A percentile compares a stretch with the other conserved stretches of the same genome.
Conservation (phyloP, 2,329 filamentous ascomycete genomes). For the Fusarium oxysporum region DNA sequence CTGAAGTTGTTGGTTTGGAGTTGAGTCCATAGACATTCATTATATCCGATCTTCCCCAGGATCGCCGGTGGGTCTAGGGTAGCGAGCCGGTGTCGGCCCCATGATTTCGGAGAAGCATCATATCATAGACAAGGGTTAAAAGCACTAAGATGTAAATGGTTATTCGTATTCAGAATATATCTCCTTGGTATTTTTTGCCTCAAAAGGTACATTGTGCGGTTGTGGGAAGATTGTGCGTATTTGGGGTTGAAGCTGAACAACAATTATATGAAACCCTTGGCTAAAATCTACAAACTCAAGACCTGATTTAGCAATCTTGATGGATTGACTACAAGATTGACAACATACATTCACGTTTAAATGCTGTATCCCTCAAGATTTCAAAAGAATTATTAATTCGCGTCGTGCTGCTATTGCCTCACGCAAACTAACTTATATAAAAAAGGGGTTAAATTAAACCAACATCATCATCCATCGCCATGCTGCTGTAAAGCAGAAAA, state of each 20-base stretch:
- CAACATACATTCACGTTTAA: not conserved
- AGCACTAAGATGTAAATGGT: not conserved
- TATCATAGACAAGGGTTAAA: not conserved
- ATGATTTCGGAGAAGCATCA: not conserved
- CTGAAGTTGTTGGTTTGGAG: not conserved
- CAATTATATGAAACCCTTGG: fast-evolving
- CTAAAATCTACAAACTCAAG: not conserved
- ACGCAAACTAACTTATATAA: constrained; percentile 35
- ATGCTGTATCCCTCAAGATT: not conserved
- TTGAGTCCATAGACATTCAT: not conserved
- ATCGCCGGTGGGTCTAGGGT: constrained; percentile 39
- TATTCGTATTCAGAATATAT: not conserved
- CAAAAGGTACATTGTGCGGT: not conserved
- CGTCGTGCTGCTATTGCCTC: constrained; percentile 7
- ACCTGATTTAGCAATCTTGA: not conserved
- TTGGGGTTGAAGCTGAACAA: fast-evolving
- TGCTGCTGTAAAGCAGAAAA: constrained; percentile 45
- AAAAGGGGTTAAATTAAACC: constrained; percentile 20
- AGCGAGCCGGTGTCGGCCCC: constrained; percentile 4
- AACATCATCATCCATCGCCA: constrained; percentile 50
- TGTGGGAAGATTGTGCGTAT: not conserved
- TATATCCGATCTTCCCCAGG: not conserved
- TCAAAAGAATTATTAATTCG: constrained; percentile 16
- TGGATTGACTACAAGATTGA: not conserved
- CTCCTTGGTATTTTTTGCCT: too few relatives aligned